A percentile compares a stretch with the other conserved stretches of the same genome.
Evolutionary conservation across 768 basidiomycete genomes (phyloP).

Genomic region (Pisolithus marmoratus): DNA sequence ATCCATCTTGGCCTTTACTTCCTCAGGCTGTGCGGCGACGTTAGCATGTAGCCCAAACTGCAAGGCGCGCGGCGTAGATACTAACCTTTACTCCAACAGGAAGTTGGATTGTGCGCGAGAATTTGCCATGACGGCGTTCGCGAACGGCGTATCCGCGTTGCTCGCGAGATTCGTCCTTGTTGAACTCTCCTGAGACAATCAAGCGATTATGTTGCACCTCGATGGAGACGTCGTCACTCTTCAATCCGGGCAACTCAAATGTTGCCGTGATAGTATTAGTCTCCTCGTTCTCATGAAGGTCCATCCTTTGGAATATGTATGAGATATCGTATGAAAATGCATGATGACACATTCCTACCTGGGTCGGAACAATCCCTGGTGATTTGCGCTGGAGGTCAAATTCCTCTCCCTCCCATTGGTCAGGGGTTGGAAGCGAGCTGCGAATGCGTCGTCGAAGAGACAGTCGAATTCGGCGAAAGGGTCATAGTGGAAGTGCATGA

Average conservation of each 20-base stretch:
- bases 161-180: slow-evolving; percentile 26
- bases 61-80: neutral
- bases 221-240: slow-evolving; percentile 45
- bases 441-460: slow-evolving; percentile 35
- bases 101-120: slow-evolving; percentile 42
- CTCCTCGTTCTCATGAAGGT: slow-evolving; percentile 45
- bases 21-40: slow-evolving; percentile 18
- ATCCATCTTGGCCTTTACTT: slow-evolving; percentile 43
- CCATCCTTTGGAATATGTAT: slow-evolving; percentile 36
- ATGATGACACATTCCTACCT: slow-evolving; percentile 16
- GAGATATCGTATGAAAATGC: neutral
- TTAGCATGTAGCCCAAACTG: neutral
- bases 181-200: slow-evolving; percentile 46
- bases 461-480: slow-evolving; percentile 40
- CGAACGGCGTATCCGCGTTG: slow-evolving; percentile 31
- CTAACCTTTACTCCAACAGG: slow-evolving; percentile 46
- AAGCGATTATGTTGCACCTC: slow-evolving; percentile 47
- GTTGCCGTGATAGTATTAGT: slow-evolving; percentile 46
- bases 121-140: slow-evolving; percentile 45
- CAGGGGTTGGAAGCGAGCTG: slow-evolving; percentile 18
- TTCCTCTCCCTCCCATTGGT: slow-evolving; percentile 2
- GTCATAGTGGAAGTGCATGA: slow-evolving; percentile 29
- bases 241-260: slow-evolving; percentile 55
- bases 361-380: slow-evolving; percentile 19
- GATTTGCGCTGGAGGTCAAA: slow-evolving; percentile 3